Percentiles rank a stretch among this genome's conserved stretches.
phyloP scores from a whole-genome alignment of 345 rosid genomes.

The Salix brachista region DNA sequence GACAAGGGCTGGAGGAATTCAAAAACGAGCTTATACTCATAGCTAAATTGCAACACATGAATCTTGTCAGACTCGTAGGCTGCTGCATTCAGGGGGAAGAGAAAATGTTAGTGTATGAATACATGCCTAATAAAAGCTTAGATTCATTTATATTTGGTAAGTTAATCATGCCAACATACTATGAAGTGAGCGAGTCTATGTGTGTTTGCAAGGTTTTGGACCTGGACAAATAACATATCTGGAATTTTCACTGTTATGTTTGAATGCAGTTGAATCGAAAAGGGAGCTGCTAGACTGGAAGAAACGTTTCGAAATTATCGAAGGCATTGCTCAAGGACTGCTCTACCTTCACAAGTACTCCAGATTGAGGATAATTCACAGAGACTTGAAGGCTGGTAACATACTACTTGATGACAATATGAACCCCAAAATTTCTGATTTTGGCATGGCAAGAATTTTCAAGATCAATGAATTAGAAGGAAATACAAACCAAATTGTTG shows the following conservation, averaged over 20 bases:
- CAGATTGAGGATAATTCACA: conserved; percentile 5
- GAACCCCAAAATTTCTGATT: conserved; percentile 21
- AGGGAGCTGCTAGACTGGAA: conserved; percentile 8
- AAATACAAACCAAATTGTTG: not conserved
- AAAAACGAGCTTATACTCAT: conserved; percentile 27
- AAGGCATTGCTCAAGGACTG: conserved; percentile 12
- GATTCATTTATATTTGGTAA: conserved; percentile 18
- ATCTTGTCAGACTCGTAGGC: conserved; percentile 20
- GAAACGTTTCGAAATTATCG: conserved; percentile 1
- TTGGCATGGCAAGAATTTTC: conserved; percentile 20
- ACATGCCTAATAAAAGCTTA: conserved; percentile 21
- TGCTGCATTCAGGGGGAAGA: conserved; percentile 17
- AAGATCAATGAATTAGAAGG: not conserved
- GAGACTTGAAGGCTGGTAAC: conserved; percentile 21
- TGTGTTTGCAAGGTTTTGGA: too few species aligned
- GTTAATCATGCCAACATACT: too few species aligned
- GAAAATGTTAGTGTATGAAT: conserved; percentile 22
- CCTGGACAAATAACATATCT: too few species aligned
- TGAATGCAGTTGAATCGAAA: not conserved
- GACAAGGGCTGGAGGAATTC: conserved; percentile 25
- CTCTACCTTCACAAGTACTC: conserved; percentile 13
- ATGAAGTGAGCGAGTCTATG: too few species aligned
- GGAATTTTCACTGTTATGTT: not conserved
- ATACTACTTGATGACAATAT: conserved; percentile 14
- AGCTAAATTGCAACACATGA: conserved; percentile 19